Evolutionary conservation across 345 rosid genomes (phyloP), one percentile per base, ranked within the genome.

Genomic region (Euphorbia tirucalli): DNA sequence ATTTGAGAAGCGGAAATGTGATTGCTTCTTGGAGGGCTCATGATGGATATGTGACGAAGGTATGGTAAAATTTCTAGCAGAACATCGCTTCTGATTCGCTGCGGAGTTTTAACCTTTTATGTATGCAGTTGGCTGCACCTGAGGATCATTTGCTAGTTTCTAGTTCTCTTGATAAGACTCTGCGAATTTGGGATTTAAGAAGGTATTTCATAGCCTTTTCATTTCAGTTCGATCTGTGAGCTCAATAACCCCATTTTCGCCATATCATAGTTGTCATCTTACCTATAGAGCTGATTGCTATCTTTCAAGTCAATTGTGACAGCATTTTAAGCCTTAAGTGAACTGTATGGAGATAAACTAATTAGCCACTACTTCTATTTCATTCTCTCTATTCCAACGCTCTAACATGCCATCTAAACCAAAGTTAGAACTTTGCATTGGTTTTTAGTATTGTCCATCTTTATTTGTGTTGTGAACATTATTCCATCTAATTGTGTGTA

Each of bases 21-120:
- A 66, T 89, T 83, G 86, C 90, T 66, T 86, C 87, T 65, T 93
- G 98, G 97, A 85, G 84, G 82, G 97, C 92, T 83, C 98, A 93
- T 62, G 93, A 89, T 69, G 97, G 93, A 82, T 93, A 88, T 58
- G 85, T 93, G 68, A 93, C 93, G 37, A 87, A 89, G 97, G 97
- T 89, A 80, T 54, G 32, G 25, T 61, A 28, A 69, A 64, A 52
- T 75, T 69, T 57, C 41, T 1, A 37, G 59, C 37, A 15, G 59
- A 31, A 60, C 63, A 21, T 43, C 35, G 48, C 25, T 24, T 74
- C 69, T 49, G 54, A 49, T 43, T 61, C 66, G 18, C 39, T 52
- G 48, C 31, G 21, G 27, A 46, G 59, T 58, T 67, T 54, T 75
- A 35, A 11, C 59, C 32, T 50, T 75, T 58, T 35, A 27, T 74